Conservation (phyloP, 1,284 basidiomycete species). For the Marasmius tenuissimus region DNA sequence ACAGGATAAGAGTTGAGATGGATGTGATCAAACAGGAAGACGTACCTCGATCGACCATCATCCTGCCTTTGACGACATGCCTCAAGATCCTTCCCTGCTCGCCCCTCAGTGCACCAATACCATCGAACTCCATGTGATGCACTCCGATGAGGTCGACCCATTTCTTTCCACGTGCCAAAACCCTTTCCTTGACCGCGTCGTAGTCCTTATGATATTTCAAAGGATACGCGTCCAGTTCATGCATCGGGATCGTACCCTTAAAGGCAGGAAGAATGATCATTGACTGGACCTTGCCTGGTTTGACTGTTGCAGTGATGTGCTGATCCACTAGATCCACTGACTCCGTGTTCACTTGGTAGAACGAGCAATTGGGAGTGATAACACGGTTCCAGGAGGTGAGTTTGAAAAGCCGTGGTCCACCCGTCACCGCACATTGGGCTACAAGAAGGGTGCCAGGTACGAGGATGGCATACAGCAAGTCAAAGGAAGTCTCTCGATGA, state of each 20-base stretch:
- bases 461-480: conserved; percentile 52
- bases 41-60: conserved; percentile 57
- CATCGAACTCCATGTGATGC: conserved; percentile 56
- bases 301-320: conserved; percentile 28
- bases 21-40: conserved; percentile 1
- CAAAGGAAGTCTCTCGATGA: conserved; percentile 56
- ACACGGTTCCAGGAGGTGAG: conserved; percentile 37
- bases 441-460: conserved; percentile 49
- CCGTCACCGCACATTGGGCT: conserved; percentile 50
- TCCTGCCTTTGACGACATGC: conserved; percentile 39
- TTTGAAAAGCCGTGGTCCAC: conserved; percentile 48
- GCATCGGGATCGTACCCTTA: conserved; percentile 49
- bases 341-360: conserved; percentile 43
- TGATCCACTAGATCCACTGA: conserved; percentile 48
- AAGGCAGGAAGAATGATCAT: conserved; percentile 39
- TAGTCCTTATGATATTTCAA: conserved; percentile 45
- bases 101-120: conserved; percentile 40
- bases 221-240: conserved; percentile 49
- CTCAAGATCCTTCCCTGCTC: conserved; percentile 29
- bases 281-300: conserved; percentile 40
- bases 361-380: conserved; percentile 27
- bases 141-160: conserved; percentile 50
- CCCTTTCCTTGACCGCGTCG: conserved; percentile 31
- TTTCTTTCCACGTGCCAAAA: conserved; percentile 49
- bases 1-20: neutral